Evolutionary conservation across 768 basidiomycete genomes (phyloP), one percentile per base, ranked within the genome.

Genomic region (Amanita muscaria): DNA sequence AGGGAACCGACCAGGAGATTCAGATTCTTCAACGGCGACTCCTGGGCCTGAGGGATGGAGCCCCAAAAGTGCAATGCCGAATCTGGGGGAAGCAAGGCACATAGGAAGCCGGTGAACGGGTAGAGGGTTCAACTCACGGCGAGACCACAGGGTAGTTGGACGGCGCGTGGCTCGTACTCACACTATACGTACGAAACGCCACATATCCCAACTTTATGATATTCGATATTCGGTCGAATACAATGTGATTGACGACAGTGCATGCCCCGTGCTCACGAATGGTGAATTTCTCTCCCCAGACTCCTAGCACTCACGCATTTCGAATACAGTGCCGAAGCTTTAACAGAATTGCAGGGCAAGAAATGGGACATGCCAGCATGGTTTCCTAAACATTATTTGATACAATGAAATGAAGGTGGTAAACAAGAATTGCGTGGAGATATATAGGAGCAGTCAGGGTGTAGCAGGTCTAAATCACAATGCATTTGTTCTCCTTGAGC

Each of bases 261-360:
- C 48, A 88, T 89, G 84, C 77, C 86, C 3, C 75, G 83, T 4
- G 76, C 81, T 0, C 86, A 73, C 57, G 77, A 73, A 23, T 86
- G 83, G 85, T 82, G 52, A 33, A 71, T 50, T 2, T n/a, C 46
- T 48, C 16, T 43, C 32, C 41, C 19, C 33, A 31, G 12, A n/a
- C 16, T 34, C 21, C 34, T 21, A n/a, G 12, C 22, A 30, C 37
- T 42, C 38, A 22, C 27, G 22, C 22, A 47, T n/a, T 25, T n/a
- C n/a, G n/a, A n/a, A 42, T 40, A 16, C 50, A 83, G 83, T 46
- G 83, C 78, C 14, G 77, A 87, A 55, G 76, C 64, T 3, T 61
- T 84, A 3, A 74, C 70, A 2, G 72, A 77, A 29, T 53, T 81
- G 7, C 43, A 46, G 2, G 66, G 66, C 14, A 55, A 60, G 23